These are phyloP conservation scores for Aspergillus aculeatus DNA, from an alignment of 2,329 filamentous ascomycete genomes.

Conservation along the genomic window DNA sequence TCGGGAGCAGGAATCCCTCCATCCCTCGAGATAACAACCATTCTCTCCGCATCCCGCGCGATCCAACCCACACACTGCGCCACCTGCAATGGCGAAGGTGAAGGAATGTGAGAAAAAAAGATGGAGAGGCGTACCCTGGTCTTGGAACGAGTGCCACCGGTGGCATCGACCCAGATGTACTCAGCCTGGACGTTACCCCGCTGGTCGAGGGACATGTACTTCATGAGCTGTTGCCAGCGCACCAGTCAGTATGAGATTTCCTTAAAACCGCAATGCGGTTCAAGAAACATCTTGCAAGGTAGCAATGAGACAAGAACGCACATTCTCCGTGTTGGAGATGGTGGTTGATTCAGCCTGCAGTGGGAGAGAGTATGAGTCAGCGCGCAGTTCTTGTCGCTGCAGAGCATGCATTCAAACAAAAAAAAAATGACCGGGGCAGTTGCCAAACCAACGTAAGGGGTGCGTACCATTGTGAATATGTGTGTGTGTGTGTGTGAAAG, in stretches of 20 bases:
- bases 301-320: conserved; percentile 38
- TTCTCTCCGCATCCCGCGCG: neutral
- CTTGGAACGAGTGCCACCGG: conserved; percentile 85
- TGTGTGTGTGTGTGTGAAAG: conserved; percentile 16
- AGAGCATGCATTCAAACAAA: neutral
- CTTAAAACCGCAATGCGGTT: conserved; percentile 30
- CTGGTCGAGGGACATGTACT: conserved; percentile 85
- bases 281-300: conserved; percentile 27
- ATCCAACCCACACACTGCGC: neutral
- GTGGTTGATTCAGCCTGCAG: conserved; percentile 42
- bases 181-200: conserved; percentile 86
- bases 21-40: conserved; percentile 7
- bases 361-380: conserved; percentile 35
- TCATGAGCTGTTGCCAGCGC: conserved; percentile 66
- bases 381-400: conserved; percentile 1
- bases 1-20: conserved; percentile 13
- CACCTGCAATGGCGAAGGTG: neutral
- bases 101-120: neutral
- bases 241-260: conserved; percentile 43
- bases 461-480: conserved; percentile 16
- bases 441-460: neutral
- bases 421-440: neutral
- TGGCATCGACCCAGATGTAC: conserved; percentile 92
- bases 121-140: conserved; percentile 68
- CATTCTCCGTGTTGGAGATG: conserved; percentile 50